A percentile compares a stretch with the other conserved stretches of the same genome.
Evolutionary conservation across 495 filamentous ascomycete genomes (phyloP).

Genomic region (Talaromyces thailandensis): DNA sequence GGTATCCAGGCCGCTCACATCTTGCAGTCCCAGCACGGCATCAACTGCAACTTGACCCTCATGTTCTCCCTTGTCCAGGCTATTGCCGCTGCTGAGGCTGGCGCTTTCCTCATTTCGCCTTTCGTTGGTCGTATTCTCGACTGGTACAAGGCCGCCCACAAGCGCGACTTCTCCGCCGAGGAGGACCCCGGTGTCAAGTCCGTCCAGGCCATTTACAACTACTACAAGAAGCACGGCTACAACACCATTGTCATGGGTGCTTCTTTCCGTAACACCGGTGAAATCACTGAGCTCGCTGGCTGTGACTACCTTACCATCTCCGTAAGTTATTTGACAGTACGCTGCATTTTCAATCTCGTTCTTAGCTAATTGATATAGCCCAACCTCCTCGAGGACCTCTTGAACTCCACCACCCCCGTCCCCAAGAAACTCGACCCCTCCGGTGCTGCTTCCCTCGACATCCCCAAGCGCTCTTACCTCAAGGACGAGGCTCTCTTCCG

Average conservation of each 20-base stretch:
- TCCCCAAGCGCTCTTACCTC: conserved; percentile 86
- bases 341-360: no score
- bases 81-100: conserved; percentile 92
- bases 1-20: conserved; percentile 95
- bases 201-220: conserved; percentile 96
- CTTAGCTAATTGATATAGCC: conserved; percentile 43
- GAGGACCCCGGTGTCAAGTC: conserved; percentile 97
- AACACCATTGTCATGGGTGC: conserved; percentile 99
- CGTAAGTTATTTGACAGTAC: conserved; percentile 46
- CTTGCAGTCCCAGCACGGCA: conserved; percentile 83
- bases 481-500: conserved; percentile 85
- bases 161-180: conserved; percentile 78
- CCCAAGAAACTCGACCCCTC: conserved; percentile 86
- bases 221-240: conserved; percentile 99
- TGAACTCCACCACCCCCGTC: conserved; percentile 67
- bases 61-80: conserved; percentile 97
- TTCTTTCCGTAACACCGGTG: conserved; percentile 89
- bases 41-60: conserved; percentile 98
- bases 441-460: conserved; percentile 54
- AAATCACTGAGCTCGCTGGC: conserved; percentile 96
- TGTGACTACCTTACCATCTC: conserved; percentile 99
- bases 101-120: conserved; percentile 96
- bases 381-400: conserved; percentile 86
- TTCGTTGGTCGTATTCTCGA: conserved; percentile 99
- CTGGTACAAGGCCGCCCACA: conserved; percentile 95